Evolutionary conservation across 2,329 filamentous ascomycete genomes (phyloP).

Genomic region (Ceratocystis huliohia): DNA sequence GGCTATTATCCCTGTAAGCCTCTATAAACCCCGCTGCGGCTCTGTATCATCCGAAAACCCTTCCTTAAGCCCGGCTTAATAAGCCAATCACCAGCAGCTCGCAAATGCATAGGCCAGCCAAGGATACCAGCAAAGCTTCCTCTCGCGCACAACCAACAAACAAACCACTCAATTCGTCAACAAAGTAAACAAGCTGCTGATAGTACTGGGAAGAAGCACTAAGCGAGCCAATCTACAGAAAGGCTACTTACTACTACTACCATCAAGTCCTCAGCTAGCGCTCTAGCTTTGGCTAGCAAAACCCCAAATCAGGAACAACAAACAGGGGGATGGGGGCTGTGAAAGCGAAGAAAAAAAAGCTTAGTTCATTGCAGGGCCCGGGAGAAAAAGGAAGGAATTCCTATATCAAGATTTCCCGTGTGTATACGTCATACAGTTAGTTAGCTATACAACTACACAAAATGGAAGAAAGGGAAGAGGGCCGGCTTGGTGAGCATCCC

Average conservation of each 20-base stretch:
- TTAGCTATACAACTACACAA: background rate
- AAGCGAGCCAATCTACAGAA: background rate
- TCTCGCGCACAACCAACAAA: background rate
- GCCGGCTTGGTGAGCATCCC: background rate
- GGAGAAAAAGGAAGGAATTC: background rate
- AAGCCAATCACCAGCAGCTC: background rate
- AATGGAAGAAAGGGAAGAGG: background rate
- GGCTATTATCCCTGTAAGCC: background rate
- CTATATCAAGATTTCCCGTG: background rate
- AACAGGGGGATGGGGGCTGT: background rate
- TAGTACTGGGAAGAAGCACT: background rate
- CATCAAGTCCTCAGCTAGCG: background rate
- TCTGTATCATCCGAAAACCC: background rate
- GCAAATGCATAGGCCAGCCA: background rate
- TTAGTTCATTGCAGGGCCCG: background rate
- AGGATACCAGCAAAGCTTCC: background rate
- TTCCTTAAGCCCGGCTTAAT: background rate
- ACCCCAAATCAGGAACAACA: background rate
- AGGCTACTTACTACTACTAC: background rate
- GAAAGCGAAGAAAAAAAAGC: conserved; percentile 4
- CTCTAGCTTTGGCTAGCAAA: background rate
- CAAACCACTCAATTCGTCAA: background rate
- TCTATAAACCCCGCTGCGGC: background rate
- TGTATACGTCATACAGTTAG: background rate
- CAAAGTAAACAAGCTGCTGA: background rate